A percentile compares a stretch with the other conserved stretches of the same genome.
phyloP scores from a whole-genome alignment of 163 green algal species.

The Scenedesmus sp. region DNA sequence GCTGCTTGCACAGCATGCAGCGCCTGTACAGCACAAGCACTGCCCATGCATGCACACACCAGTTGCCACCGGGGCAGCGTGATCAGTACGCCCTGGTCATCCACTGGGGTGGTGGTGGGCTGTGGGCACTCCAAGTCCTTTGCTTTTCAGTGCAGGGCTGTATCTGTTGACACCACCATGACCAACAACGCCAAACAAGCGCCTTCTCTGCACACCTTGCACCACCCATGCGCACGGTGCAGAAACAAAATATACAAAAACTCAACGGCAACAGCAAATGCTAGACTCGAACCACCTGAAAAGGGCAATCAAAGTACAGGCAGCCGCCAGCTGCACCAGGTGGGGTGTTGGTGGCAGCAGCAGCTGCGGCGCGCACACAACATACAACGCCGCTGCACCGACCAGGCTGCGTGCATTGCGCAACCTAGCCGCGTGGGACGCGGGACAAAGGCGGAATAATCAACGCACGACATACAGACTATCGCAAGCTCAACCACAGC shows the following conservation, averaged over 20 bases:
- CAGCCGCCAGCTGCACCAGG: conserved; percentile 1
- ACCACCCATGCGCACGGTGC: neutral
- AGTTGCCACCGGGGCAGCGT: no score
- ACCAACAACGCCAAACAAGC: neutral
- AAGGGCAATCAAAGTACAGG: neutral
- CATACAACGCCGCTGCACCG: neutral
- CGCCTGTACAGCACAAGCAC: no score
- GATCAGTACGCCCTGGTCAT: no score
- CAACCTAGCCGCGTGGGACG: neutral
- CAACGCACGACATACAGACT: neutral
- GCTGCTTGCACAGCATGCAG: neutral
- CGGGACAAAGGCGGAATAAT: neutral
- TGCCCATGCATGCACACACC: no score
- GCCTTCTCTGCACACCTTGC: neutral
- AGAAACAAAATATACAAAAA: neutral
- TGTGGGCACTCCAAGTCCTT: no score
- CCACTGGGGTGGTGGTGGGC: no score
- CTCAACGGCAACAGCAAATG: neutral
- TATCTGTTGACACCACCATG: neutral
- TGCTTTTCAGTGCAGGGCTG: no score
- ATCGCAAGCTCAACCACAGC: no score
- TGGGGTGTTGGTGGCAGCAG: neutral
- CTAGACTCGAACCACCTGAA: neutral
- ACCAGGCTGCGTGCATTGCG: neutral
- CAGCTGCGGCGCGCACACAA: neutral